Evolutionary conservation across 2,329 filamentous ascomycete genomes (phyloP).

Genomic region (Colletotrichum sp.): DNA sequence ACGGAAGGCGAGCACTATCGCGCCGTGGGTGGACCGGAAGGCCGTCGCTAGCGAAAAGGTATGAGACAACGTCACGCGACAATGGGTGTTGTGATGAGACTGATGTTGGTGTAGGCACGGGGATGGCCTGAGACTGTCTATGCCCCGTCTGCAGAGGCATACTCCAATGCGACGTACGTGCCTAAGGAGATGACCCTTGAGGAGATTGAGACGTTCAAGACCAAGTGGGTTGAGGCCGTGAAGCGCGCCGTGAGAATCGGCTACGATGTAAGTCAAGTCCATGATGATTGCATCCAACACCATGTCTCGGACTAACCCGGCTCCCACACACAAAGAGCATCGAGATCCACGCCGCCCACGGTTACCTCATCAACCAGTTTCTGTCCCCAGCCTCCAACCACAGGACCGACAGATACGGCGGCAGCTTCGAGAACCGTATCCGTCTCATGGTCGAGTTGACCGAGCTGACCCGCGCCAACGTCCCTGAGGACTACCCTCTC

Average conservation of each 20-base stretch:
- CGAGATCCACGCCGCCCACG: constrained; percentile 47
- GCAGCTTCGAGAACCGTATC: constrained; percentile 47
- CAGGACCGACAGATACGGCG: constrained; percentile 52
- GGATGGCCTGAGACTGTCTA: constrained; percentile 50
- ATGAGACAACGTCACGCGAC: neutral
- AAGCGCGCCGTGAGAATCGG: constrained; percentile 65
- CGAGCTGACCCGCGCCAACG: constrained; percentile 61
- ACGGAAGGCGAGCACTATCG: constrained; percentile 54
- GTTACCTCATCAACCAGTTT: constrained; percentile 53
- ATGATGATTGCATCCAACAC: neutral
- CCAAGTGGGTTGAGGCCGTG: constrained; percentile 59
- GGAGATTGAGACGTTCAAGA: constrained; percentile 70
- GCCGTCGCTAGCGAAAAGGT: constrained; percentile 54
- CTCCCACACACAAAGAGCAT: neutral
- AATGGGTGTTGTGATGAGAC: neutral
- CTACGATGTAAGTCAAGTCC: constrained; percentile 53
- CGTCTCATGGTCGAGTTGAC: constrained; percentile 50
- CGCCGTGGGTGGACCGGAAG: constrained; percentile 60
- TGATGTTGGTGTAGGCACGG: neutral
- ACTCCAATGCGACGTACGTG: constrained; percentile 31
- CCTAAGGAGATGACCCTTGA: constrained; percentile 62
- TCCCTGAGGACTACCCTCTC: constrained; percentile 70
- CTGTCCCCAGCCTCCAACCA: constrained; percentile 47
- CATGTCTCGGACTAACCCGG: neutral
- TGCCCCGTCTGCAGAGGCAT: constrained; percentile 26